Conservation (phyloP, 805 yeast genomes). For the Cyberlindnera mississippiensis region DNA sequence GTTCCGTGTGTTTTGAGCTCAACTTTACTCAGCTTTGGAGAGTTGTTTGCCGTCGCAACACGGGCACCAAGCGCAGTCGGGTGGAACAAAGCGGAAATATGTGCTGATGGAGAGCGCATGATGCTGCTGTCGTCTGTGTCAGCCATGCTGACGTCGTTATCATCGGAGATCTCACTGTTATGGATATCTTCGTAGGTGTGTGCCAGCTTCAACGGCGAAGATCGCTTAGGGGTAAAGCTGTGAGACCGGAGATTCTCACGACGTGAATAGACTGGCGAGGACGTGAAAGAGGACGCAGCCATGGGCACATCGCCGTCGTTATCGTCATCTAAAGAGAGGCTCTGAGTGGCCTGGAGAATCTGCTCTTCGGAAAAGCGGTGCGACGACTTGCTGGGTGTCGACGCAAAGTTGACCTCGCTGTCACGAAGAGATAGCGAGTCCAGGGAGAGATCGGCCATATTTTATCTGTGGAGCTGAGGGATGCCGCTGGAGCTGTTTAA, state of each 20-base stretch:
- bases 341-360: constrained; percentile 7
- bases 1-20: constrained; percentile 9
- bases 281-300: not conserved
- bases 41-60: constrained; percentile 19
- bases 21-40: constrained; percentile 14
- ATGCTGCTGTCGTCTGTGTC: not conserved
- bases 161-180: constrained; percentile 1
- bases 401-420: not conserved
- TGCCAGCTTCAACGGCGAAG: constrained; percentile 10
- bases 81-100: constrained; percentile 10
- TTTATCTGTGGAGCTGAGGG: not conserved
- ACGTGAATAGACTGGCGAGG: constrained; percentile 1
- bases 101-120: not conserved
- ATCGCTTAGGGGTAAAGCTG: constrained; percentile 7
- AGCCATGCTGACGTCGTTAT: constrained; percentile 6
- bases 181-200: constrained; percentile 5
- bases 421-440: constrained; percentile 7
- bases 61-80: constrained; percentile 28
- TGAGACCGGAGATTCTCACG: not conserved
- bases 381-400: not conserved
- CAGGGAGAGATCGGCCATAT: constrained; percentile 11
- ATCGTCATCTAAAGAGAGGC: constrained; percentile 9
- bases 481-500: not conserved
- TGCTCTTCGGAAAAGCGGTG: not conserved
- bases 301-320: constrained; percentile 1